phyloP scores from a whole-genome alignment of 2,329 filamentous ascomycete genomes.

The Sclerotinia minor region DNA sequence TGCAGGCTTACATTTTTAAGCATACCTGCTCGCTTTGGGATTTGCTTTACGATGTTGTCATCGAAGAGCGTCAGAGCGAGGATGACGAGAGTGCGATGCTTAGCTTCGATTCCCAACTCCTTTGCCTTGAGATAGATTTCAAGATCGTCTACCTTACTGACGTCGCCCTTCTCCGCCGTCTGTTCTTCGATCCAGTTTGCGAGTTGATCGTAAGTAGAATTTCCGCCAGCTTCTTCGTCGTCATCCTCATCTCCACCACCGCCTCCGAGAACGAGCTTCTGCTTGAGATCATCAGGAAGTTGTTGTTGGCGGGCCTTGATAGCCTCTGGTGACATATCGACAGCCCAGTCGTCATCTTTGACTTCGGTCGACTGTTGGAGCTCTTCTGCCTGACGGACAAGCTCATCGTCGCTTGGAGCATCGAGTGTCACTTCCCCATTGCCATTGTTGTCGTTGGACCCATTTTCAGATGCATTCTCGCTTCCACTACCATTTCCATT shows the following conservation, averaged over 20 bases:
- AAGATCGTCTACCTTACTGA: constrained; percentile 81
- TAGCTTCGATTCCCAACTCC: constrained; percentile 89
- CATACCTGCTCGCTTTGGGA: constrained; percentile 78
- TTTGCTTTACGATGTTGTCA: constrained; percentile 84
- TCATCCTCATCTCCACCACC: constrained; percentile 77
- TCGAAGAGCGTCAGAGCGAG: constrained; percentile 93
- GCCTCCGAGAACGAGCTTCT: constrained; percentile 78
- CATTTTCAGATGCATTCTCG: constrained; percentile 64
- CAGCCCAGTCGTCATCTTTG: constrained; percentile 90
- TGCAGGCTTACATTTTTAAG: constrained; percentile 75
- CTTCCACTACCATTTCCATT: constrained; percentile 59
- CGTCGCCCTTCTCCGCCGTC: constrained; percentile 68
- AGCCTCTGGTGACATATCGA: constrained; percentile 94
- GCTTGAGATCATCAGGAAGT: constrained; percentile 92
- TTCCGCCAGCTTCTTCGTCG: constrained; percentile 72
- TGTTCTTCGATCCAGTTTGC: constrained; percentile 87
- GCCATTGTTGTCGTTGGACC: constrained; percentile 45
- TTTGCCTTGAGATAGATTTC: constrained; percentile 96
- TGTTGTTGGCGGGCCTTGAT: constrained; percentile 92
- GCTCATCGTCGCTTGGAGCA: constrained; percentile 86
- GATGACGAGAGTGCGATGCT: constrained; percentile 90
- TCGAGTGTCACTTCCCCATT: constrained; percentile 58
- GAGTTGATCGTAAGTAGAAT: constrained; percentile 82
- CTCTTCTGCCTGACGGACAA: constrained; percentile 73
- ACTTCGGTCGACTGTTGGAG: constrained; percentile 67